Base-by-base conservation (phyloP, 2,329 filamentous ascomycete genomes). In the Rutstroemia sp. region DNA sequence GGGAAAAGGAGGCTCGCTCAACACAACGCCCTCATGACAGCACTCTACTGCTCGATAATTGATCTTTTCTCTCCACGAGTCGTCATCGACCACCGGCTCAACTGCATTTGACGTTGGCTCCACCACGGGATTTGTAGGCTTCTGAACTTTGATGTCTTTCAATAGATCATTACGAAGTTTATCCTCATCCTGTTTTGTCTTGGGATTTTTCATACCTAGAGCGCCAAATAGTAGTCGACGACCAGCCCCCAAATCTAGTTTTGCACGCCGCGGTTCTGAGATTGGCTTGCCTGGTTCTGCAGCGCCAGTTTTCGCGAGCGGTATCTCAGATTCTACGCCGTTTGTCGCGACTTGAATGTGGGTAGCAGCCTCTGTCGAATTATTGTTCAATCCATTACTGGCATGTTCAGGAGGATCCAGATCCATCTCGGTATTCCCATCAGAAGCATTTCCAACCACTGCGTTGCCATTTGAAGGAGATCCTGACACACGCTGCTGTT, bases 1-100 rank as follows among this genome's bases (percentile, higher is more conserved):
- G 0, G 92, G 92, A 66, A 95, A 96, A 0, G 92, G 89, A 0
- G 92, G 92, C 37, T 88, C 80, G 53, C 81, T 87, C 47, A 95
- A 75, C 34, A 79, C 74, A 41, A 90, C 73, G 5, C 78, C 80
- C 30, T 88, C 80, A n/a, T 88, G 79, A 60, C 84, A 82, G 71
- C 92, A 96, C 70, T 97, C 92, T 0, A 95, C 88, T 21, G 90
- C 92, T 23, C 81, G 80, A 59, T 95, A 83, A 10, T 75, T 79
- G 58, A 96, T 85, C 62, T 84, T 90, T 4, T 81, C 74, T 62
- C 82, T 82, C 92, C 92, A 96, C 21, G 81, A 78, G 30, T 87
- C 78, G 0, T 79, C 72, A 46, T 82, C 77, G 46, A 80, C 74
- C 27, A 74, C 70, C 16, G 73, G 70, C 7, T 64, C 56, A 49